A percentile compares a stretch with the other conserved stretches of the same genome.
phyloP scores from a whole-genome alignment of 75 land plant genomes.

The Selaginella tamariscina region DNA sequence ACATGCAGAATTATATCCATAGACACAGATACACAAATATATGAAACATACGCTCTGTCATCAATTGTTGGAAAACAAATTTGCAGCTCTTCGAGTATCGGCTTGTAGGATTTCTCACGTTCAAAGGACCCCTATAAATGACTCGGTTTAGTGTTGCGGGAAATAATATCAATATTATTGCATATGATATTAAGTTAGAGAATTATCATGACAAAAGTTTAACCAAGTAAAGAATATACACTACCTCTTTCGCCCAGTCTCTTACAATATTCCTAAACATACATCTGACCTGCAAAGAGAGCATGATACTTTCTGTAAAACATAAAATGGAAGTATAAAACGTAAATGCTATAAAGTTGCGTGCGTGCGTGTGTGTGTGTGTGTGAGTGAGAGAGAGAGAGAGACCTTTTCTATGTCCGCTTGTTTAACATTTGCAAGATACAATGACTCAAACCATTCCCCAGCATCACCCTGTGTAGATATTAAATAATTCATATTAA shows the following conservation, averaged over 20 bases:
- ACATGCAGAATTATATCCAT: neutral
- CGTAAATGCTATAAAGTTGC: no score
- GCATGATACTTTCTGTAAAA: neutral
- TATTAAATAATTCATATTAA: no score
- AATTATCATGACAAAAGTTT: neutral
- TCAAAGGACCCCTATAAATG: conserved; percentile 53
- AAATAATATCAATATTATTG: neutral
- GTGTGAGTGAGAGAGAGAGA: no score
- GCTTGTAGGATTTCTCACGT: conserved; percentile 86
- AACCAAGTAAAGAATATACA: neutral
- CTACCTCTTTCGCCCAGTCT: conserved; percentile 95
- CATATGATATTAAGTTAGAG: neutral
- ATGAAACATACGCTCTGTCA: neutral
- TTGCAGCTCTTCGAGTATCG: conserved; percentile 81
- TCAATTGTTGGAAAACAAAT: conserved; percentile 39
- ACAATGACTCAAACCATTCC: no score
- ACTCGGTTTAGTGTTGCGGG: neutral
- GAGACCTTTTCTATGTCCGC: no score
- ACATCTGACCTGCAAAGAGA: conserved; percentile 64
- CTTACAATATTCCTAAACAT: conserved; percentile 86
- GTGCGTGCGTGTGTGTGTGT: no score
- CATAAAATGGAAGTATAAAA: no score
- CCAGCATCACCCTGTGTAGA: no score
- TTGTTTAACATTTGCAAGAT: no score
- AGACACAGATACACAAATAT: neutral